These are phyloP conservation scores for Trametes coccinea DNA, from an alignment of 768 basidiomycete species.

Conservation along the genomic window DNA sequence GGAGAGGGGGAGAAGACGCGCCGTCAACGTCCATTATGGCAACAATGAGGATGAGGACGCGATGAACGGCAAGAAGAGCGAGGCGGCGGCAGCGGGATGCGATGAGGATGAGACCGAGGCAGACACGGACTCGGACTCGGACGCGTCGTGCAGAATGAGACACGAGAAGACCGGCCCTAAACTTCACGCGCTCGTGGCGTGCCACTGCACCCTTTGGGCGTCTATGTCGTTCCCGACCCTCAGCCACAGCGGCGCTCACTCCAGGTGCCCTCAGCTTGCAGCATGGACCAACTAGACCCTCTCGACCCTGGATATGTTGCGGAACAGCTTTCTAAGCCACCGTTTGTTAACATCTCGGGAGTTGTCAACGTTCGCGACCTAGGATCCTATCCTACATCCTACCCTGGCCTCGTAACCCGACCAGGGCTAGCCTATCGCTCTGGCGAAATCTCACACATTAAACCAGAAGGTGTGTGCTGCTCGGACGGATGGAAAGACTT, in stretches of 20 bases:
- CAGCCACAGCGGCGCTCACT: no score
- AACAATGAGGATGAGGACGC: neutral
- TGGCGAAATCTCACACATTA: constrained; percentile 72
- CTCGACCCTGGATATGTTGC: constrained; percentile 67
- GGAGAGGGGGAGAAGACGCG: constrained; percentile 52
- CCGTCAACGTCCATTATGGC: constrained; percentile 55
- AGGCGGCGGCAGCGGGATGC: constrained; percentile 21
- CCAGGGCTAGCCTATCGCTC: constrained; percentile 63
- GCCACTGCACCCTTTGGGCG: neutral
- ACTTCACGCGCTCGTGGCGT: constrained; percentile 26
- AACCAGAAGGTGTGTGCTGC: constrained; percentile 56
- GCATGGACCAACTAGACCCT: constrained; percentile 48
- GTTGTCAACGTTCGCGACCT: constrained; percentile 78
- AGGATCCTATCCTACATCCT: constrained; percentile 52
- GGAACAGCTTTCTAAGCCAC: constrained; percentile 63
- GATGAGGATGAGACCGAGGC: constrained; percentile 13
- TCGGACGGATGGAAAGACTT: neutral
- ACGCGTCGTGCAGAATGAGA: constrained; percentile 31
- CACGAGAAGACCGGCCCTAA: constrained; percentile 50
- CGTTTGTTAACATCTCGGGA: constrained; percentile 70
- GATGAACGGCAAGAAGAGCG: constrained; percentile 3
- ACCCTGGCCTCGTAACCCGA: constrained; percentile 54
- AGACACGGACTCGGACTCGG: constrained; percentile 14
- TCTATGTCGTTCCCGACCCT: no score
- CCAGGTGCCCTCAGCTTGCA: neutral